Evolutionary conservation across 1,284 basidiomycete species (phyloP).

Genomic region (Rhizoctonia solani): DNA sequence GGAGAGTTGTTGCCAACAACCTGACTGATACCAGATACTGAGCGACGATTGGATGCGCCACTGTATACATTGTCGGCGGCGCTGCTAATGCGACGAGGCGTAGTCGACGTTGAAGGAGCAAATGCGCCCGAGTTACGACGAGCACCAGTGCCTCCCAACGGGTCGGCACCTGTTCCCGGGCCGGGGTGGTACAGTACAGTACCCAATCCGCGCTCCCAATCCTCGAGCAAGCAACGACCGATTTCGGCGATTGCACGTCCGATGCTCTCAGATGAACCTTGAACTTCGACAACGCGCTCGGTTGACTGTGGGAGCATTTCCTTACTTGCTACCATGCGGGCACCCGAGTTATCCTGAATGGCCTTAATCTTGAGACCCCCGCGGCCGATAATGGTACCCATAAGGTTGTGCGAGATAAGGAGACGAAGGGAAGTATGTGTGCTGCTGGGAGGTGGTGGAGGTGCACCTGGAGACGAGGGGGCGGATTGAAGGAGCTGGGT

Average conservation of each 20-base stretch:
- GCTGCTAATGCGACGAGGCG: conserved; percentile 45
- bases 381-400: conserved; percentile 99
- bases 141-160: conserved; percentile 27
- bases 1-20: conserved; percentile 40
- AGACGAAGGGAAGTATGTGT: conserved; percentile 90
- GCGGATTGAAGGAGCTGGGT: conserved; percentile 76
- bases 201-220: conserved; percentile 92
- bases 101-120: conserved; percentile 11
- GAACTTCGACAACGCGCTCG: conserved; percentile 96
- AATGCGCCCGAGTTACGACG: conserved; percentile 31
- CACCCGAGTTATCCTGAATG: conserved; percentile 96
- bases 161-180: conserved; percentile 55
- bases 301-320: conserved; percentile 99
- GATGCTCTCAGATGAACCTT: conserved; percentile 90
- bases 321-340: conserved; percentile 97
- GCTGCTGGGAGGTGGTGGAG: conserved; percentile 62
- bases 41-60: conserved; percentile 38
- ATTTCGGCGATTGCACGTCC: conserved; percentile 93
- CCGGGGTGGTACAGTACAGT: conserved; percentile 97
- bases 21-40: conserved; percentile 36
- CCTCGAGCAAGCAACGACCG: conserved; percentile 91
- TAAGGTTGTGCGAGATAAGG: conserved; percentile 97
- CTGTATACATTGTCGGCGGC: conserved; percentile 39
- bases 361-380: conserved; percentile 98
- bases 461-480: conserved; percentile 63